phyloP scores from a whole-genome alignment of 2,329 filamentous ascomycete species.

The Penicillium sp. region DNA sequence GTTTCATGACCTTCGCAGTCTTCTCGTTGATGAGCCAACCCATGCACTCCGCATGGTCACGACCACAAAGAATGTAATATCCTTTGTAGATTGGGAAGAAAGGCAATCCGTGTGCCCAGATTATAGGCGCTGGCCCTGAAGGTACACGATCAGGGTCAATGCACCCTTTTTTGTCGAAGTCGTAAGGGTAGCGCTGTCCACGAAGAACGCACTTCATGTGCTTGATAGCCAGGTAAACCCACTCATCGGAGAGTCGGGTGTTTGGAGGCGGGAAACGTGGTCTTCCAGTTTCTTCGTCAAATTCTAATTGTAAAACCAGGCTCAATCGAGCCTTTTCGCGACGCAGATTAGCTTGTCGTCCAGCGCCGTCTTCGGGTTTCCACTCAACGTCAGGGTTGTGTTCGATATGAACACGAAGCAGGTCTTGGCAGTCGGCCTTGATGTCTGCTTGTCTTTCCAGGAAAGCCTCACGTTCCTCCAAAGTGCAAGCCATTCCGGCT shows the following conservation, averaged over 20 bases:
- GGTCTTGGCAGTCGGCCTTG: not conserved
- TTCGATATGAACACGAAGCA: not conserved
- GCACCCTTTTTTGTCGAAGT: slow-evolving; percentile 14
- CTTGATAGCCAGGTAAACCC: slow-evolving; percentile 20
- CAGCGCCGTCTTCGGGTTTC: not conserved
- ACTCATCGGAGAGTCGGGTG: slow-evolving; percentile 21
- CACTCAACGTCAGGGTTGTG: not conserved
- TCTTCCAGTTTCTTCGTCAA: not conserved
- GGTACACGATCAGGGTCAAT: slow-evolving; percentile 17
- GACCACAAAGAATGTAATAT: slow-evolving; percentile 22
- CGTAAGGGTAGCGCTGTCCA: slow-evolving; percentile 15
- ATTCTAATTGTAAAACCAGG: not conserved
- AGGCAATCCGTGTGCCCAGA: slow-evolving; percentile 22
- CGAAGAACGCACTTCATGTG: not conserved
- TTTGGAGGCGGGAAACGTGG: slow-evolving; percentile 11
- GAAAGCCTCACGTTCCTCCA: not conserved
- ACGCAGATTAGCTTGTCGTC: not conserved
- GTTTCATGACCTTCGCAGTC: not conserved
- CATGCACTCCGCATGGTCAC: slow-evolving; percentile 10
- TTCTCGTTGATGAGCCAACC: slow-evolving; percentile 16
- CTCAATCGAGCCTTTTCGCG: slow-evolving; percentile 8
- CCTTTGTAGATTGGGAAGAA: slow-evolving; percentile 24
- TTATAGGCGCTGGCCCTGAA: slow-evolving; percentile 13
- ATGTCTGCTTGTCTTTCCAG: not conserved
- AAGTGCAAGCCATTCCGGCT: not conserved